These are phyloP conservation scores for Mucor velutinosus DNA, from an alignment of 371 early-diverging fungal genomes.

Conservation along the genomic window DNA sequence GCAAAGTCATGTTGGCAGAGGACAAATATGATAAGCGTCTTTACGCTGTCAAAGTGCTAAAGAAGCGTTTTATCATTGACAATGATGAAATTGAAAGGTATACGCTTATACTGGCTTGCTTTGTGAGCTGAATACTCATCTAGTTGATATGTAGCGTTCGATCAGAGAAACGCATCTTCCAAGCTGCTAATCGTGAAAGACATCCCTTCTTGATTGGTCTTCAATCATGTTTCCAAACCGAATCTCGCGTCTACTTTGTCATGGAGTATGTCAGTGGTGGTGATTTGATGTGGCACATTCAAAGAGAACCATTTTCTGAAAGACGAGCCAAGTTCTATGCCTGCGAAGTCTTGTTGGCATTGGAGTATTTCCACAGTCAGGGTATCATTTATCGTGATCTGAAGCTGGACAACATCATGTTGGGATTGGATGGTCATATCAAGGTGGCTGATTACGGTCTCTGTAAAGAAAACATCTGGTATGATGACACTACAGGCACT, in stretches of 20 bases:
- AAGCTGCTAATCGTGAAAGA: conserved; percentile 83
- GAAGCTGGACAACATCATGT: no score
- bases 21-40: conserved; percentile 80
- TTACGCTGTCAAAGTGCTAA: conserved; percentile 97
- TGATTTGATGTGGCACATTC: conserved; percentile 98
- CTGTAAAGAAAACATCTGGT: no score
- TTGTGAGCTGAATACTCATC: background rate
- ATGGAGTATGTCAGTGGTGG: conserved; percentile 99
- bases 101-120: background rate
- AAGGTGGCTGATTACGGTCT: no score
- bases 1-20: conserved; percentile 98
- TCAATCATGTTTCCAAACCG: conserved; percentile 96
- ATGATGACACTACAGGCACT: no score
- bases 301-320: conserved; percentile 85
- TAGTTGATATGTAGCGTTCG: conserved; percentile 59
- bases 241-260: conserved; percentile 94
- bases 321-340: conserved; percentile 92
- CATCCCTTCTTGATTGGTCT: conserved; percentile 98
- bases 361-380: no score
- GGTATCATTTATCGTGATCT: no score
- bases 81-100: conserved; percentile 90
- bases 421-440: no score
- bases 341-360: no score
- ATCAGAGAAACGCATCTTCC: conserved; percentile 94
- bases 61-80: conserved; percentile 94